These are phyloP conservation scores for Suhomyces taliae DNA, from an alignment of 1,139 yeast species.

Conservation along the genomic window DNA sequence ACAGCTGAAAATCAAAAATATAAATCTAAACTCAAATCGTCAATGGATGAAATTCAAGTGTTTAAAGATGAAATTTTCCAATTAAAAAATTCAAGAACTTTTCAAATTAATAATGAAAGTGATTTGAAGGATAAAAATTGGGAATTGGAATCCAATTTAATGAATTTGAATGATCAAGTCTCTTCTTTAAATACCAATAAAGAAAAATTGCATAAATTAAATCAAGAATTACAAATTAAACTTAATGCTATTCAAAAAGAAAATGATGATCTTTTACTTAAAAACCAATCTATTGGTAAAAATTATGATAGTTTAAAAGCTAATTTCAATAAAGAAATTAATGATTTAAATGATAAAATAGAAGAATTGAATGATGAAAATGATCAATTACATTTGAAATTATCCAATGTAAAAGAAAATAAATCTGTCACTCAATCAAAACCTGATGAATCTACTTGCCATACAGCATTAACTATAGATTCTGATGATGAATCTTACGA, in stretches of 20 bases:
- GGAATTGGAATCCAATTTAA: constrained; percentile 67
- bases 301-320: constrained; percentile 36
- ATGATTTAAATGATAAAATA: constrained; percentile 49
- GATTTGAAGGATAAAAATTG: constrained; percentile 70
- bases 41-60: constrained; percentile 41
- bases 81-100: constrained; percentile 32
- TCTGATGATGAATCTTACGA: constrained; percentile 33
- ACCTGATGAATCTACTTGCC: constrained; percentile 2
- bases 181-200: constrained; percentile 25
- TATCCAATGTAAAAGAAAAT: constrained; percentile 17
- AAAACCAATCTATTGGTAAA: constrained; percentile 38
- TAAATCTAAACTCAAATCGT: constrained; percentile 40
- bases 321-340: constrained; percentile 40
- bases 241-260: constrained; percentile 38
- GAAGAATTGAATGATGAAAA: constrained; percentile 65
- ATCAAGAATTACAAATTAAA: constrained; percentile 35
- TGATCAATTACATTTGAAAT: constrained; percentile 50
- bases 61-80: constrained; percentile 39
- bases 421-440: constrained; percentile 4
- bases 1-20: constrained; percentile 66
- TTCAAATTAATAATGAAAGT: constrained; percentile 40
- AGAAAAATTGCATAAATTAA: constrained; percentile 30
- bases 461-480: constrained; percentile 15
- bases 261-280: constrained; percentile 49
- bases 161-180: constrained; percentile 50